Evolutionary conservation across 176 grass and related monocot species (phyloP).

Genomic region (Oryza punctata): DNA sequence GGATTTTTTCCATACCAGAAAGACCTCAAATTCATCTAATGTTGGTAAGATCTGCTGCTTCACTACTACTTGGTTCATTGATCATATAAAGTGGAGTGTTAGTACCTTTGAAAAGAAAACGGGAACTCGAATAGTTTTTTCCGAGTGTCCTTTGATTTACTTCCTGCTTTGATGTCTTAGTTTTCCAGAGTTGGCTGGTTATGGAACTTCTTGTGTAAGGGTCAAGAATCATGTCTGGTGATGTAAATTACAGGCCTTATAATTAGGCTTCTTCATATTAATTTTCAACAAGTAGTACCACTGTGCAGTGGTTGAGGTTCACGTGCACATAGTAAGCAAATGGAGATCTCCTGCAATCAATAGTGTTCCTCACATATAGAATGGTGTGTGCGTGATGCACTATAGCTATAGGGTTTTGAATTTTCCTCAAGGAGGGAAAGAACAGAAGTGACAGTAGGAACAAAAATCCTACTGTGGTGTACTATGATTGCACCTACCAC

Average conservation of each 20-base stretch:
- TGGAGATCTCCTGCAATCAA: not conserved
- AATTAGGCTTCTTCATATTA: not conserved
- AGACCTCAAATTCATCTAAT: slow-evolving; percentile 44
- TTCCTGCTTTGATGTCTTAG: not conserved
- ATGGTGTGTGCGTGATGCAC: not conserved
- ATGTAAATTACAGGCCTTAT: not conserved
- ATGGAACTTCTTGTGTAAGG: not conserved
- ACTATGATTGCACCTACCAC: not conserved
- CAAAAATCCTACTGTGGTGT: not conserved
- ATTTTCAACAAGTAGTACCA: not conserved
- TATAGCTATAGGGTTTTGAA: not conserved
- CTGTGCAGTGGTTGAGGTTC: not conserved
- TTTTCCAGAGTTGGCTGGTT: not conserved
- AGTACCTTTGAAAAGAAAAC: not conserved
- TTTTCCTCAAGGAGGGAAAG: slow-evolving; percentile 20
- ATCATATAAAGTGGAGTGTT: slow-evolving; percentile 14
- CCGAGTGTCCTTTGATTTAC: not conserved
- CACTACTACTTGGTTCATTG: slow-evolving; percentile 17
- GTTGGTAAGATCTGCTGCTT: slow-evolving; percentile 41
- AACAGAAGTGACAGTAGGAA: not conserved
- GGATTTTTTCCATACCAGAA: slow-evolving; percentile 41
- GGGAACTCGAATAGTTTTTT: slow-evolving; percentile 3
- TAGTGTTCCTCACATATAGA: slow-evolving; percentile 7
- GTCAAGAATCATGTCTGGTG: not conserved
- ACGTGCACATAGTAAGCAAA: slow-evolving; percentile 15